Percentiles rank a stretch among this genome's conserved stretches.
Conservation (phyloP, 768 basidiomycete genomes). For the Austroboletus festivus region DNA sequence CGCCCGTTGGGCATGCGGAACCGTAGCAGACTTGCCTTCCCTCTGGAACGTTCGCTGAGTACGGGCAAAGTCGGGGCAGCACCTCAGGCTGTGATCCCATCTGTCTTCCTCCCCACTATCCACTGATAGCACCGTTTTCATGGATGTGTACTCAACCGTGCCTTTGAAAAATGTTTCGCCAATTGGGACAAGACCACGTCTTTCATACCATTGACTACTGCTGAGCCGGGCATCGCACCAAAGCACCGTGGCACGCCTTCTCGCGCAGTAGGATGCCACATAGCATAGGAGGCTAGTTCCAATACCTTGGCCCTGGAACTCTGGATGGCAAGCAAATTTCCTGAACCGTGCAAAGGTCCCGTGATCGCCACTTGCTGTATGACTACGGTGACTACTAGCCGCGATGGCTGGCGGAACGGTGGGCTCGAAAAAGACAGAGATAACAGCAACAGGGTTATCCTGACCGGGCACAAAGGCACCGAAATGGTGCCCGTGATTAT, state of each 20-base stretch:
- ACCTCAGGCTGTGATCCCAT: background rate
- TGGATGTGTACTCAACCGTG: slow-evolving; percentile 52
- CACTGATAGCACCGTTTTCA: slow-evolving; percentile 41
- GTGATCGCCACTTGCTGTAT: slow-evolving; percentile 1
- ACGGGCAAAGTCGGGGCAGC: background rate
- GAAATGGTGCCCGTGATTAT: slow-evolving; percentile 48
- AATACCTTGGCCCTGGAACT: slow-evolving; percentile 52
- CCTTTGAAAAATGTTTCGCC: slow-evolving; percentile 53
- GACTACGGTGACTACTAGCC: background rate
- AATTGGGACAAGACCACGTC: slow-evolving; percentile 47
- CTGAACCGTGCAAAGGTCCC: slow-evolving; percentile 44
- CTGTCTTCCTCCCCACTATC: background rate
- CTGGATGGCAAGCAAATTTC: slow-evolving; percentile 57
- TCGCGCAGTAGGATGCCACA: slow-evolving; percentile 39
- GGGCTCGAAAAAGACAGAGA: slow-evolving; percentile 52
- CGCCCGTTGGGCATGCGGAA: background rate
- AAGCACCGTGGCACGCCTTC: slow-evolving; percentile 39
- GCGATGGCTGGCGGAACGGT: slow-evolving; percentile 21
- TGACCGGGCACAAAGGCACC: slow-evolving; percentile 47
- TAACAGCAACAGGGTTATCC: slow-evolving; percentile 45
- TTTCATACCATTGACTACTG: slow-evolving; percentile 48
- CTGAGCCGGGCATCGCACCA: slow-evolving; percentile 60
- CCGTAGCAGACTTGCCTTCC: slow-evolving; percentile 7
- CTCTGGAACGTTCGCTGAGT: background rate
- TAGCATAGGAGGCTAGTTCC: slow-evolving; percentile 45